A percentile compares a stretch with the other conserved stretches of the same genome.
These are phyloP conservation scores for Tremellales sp. DNA, from an alignment of 1,284 basidiomycete species.

Conservation along the genomic window DNA sequence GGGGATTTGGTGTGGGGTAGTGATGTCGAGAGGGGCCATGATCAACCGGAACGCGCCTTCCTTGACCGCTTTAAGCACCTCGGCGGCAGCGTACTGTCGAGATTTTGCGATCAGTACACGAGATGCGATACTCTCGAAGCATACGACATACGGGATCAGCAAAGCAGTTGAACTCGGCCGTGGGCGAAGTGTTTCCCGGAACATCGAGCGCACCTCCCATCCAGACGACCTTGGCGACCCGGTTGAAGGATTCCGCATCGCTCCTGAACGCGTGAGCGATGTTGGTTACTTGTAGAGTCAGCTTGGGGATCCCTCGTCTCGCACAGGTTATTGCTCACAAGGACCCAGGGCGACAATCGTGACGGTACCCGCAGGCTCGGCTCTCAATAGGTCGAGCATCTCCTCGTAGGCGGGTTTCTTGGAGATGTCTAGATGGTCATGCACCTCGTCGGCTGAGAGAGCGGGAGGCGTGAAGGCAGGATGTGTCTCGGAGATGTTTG, in stretches of 20 bases:
- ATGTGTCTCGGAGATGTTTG: conserved; percentile 65
- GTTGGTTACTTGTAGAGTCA: conserved; percentile 64
- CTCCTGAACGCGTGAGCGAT: conserved; percentile 65
- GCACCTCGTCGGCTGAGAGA: conserved; percentile 32
- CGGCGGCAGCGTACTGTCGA: conserved; percentile 74
- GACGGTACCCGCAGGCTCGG: conserved; percentile 61
- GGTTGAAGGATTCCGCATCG: conserved; percentile 57
- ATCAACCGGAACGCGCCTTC: conserved; percentile 54
- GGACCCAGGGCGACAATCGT: conserved; percentile 86
- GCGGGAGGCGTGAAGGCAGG: conserved; percentile 62
- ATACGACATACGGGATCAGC: too few relatives aligned
- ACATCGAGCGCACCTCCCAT: conserved; percentile 98
- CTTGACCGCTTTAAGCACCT: conserved; percentile 43
- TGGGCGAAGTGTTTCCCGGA: conserved; percentile 80
- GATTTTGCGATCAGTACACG: too few relatives aligned
- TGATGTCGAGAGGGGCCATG: conserved; percentile 75
- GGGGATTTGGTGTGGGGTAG: conserved; percentile 69
- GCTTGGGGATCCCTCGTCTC: background rate
- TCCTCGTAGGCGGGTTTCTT: conserved; percentile 59
- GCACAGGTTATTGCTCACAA: conserved; percentile 36
- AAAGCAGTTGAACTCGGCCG: conserved; percentile 89
- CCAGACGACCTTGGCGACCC: conserved; percentile 65
- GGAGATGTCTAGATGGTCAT: conserved; percentile 57
- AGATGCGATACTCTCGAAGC: too few relatives aligned
- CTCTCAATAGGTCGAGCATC: conserved; percentile 62